Conservation (phyloP, 2,329 filamentous ascomycete genomes). For the Sclerotinia spermophila region DNA sequence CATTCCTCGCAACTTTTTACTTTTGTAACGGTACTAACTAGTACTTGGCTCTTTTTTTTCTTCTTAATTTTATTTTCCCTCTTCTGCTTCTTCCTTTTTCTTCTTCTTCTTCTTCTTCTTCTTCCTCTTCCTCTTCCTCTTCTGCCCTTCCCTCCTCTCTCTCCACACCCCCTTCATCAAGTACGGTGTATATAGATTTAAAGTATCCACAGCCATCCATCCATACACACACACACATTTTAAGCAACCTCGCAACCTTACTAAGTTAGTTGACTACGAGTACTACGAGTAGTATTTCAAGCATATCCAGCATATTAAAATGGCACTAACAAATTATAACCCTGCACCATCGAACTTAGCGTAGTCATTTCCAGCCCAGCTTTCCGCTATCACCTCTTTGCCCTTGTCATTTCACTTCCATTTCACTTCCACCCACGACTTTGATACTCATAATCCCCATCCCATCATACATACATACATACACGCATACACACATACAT, state of each 20-base stretch:
- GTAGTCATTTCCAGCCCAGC: slow-evolving; percentile 13
- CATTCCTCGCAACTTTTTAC: not conserved
- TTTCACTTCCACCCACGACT: slow-evolving; percentile 4
- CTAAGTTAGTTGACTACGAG: no score
- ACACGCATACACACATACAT: not conserved
- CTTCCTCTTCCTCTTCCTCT: not conserved
- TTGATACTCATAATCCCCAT: not conserved
- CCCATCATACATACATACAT: not conserved
- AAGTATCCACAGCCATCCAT: not conserved
- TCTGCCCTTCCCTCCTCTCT: no score
- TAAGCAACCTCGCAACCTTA: not conserved
- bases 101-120: not conserved
- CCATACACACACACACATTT: not conserved
- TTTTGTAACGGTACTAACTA: not conserved
- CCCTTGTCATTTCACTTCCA: slow-evolving; percentile 8
- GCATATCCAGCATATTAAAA: not conserved
- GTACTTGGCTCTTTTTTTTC: not conserved
- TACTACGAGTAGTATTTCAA: not conserved
- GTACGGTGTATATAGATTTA: not conserved
- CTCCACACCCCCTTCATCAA: not conserved
- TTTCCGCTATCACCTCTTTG: not conserved
- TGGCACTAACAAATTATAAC: not conserved
- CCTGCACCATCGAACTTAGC: slow-evolving; percentile 6
- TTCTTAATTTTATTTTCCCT: not conserved
- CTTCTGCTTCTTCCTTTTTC: not conserved